Evolutionary conservation across 306 rosid genomes (phyloP).

Genomic region (Inga oerstediana): DNA sequence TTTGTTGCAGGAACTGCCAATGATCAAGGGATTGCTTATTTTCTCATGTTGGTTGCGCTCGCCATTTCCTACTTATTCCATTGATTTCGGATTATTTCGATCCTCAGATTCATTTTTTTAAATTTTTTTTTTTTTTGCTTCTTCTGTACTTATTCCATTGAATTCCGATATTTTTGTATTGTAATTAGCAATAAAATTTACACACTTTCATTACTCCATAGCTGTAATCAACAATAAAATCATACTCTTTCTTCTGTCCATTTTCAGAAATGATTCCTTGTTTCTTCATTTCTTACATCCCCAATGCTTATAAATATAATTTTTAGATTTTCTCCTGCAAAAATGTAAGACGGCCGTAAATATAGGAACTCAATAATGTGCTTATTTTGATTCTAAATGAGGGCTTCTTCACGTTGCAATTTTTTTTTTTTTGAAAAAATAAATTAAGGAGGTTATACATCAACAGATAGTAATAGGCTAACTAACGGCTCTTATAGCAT

Average conservation of each 20-base stretch:
- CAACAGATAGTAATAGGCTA: no score
- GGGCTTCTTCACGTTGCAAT: no score
- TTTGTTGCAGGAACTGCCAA: conserved; percentile 48
- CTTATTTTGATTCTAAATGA: no score
- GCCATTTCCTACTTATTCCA: conserved; percentile 62
- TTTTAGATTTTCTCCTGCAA: not conserved
- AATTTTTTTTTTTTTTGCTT: conserved; percentile 19
- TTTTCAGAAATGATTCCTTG: not conserved
- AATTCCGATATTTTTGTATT: not conserved
- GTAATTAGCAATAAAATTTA: conserved; percentile 24
- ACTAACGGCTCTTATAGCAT: no score
- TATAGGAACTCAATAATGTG: no score
- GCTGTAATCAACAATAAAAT: not conserved
- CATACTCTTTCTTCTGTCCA: not conserved
- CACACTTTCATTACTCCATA: not conserved
- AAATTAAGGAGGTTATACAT: no score
- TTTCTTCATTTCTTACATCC: not conserved
- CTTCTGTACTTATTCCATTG: conserved; percentile 4
- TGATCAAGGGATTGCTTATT: conserved; percentile 72
- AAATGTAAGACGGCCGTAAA: no score
- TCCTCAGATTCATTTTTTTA: not conserved
- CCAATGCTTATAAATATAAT: not conserved
- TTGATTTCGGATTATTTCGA: conserved; percentile 28
- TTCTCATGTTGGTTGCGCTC: conserved; percentile 57
- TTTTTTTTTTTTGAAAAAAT: no score